Base-by-base conservation (phyloP, 768 basidiomycete species). In the Lepiota venenata region DNA sequence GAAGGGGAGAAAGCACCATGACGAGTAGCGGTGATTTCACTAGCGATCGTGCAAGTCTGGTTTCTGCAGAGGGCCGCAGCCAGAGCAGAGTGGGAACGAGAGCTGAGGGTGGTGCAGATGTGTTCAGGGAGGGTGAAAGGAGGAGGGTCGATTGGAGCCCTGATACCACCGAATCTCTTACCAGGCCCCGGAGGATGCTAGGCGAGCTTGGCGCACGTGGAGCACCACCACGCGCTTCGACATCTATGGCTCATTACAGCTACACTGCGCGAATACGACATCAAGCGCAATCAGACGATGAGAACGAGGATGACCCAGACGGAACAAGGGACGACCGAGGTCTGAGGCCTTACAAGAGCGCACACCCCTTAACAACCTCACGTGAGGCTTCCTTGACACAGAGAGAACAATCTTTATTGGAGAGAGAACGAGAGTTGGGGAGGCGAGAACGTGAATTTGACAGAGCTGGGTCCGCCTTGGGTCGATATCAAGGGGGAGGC, bases 161-260 rank as follows among this genome's bases (percentile, higher is more conserved):
- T 2, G 61, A 62, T 37, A 71, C 76, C 32, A 71, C 76, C 49
- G 67, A 68, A 40, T 60, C 65, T 46, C 58, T 63, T 22, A 57
- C 64, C 18, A 55, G 63, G 57, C 32, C 32, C 32, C 32, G 32
- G 32, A 11, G 32, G 32, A 60, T 64, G 41, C 56, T 62, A 29
- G 63, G 60, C 47, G 59, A 60, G 15, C 55, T 59, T 16, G 50
- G 61, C 38, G 59, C 54, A 41, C 55, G 60, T 55, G 63, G 61
- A 15, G 12, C 63, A 18, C 63, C 62, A 8, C 58, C 62, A 16
- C 68, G 82, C 43, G 78, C 83, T 10, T 67, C 76, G 50, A 84
- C 83, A 4, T 81, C 83, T 4, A 79, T 84, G 82, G 81, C 75
- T 7, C 69, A 77, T 40, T 78, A 79, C 61, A 67, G 68, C 39